Percentiles rank a stretch among this genome's conserved stretches.
Conservation (phyloP, 75 land plant species). For the Pseudotsuga menziesii region DNA sequence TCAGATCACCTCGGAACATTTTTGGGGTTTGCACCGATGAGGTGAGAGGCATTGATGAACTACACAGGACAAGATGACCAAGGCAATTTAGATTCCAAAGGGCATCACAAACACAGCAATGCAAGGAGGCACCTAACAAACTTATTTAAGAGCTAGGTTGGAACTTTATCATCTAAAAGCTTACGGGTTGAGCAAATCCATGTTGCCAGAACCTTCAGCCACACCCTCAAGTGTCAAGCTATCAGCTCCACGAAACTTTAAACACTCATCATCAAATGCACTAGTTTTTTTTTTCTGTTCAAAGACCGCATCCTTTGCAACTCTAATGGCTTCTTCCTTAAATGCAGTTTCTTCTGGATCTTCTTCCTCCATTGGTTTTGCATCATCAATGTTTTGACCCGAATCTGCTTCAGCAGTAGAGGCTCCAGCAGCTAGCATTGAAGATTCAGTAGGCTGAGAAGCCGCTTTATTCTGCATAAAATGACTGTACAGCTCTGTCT, state of each 20-base stretch:
- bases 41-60: conserved; percentile 92
- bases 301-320: conserved; percentile 74
- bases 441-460: conserved; percentile 28
- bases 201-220: conserved; percentile 52
- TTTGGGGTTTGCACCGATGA: conserved; percentile 89
- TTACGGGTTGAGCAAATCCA: conserved; percentile 93
- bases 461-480: conserved; percentile 92
- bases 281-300: conserved; percentile 70
- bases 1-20: conserved; percentile 76
- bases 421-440: conserved; percentile 19
- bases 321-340: conserved; percentile 68
- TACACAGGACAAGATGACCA: conserved; percentile 24
- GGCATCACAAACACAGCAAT: background rate
- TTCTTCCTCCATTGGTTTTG: conserved; percentile 41
- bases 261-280: conserved; percentile 84
- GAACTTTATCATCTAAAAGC: conserved; percentile 17
- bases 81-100: background rate
- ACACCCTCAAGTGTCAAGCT: conserved; percentile 20
- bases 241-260: conserved; percentile 61
- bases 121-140: background rate
- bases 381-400: conserved; percentile 16
- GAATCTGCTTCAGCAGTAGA: conserved; percentile 16
- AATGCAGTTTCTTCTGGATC: conserved; percentile 80
- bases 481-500: conserved; percentile 96
- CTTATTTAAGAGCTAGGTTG: background rate